Percentiles rank a stretch among this genome's conserved stretches.
These are phyloP conservation scores for Penicillium simplicissimum DNA, from an alignment of 495 filamentous ascomycete species.

Conservation along the genomic window DNA sequence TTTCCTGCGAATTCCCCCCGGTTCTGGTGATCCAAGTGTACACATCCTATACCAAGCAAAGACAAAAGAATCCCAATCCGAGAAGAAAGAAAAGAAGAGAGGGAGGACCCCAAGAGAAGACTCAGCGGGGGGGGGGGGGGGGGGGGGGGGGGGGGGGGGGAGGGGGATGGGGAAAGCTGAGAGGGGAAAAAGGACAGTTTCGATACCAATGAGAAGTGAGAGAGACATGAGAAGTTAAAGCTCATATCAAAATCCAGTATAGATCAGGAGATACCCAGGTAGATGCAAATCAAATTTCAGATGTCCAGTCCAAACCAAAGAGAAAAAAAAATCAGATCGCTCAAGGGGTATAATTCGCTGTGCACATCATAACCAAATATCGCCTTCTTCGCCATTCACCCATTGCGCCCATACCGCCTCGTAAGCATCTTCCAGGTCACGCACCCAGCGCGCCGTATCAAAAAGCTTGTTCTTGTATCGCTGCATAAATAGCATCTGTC, in stretches of 20 bases:
- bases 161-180: too few relatives aligned
- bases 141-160: too few relatives aligned
- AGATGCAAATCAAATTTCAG: slow-evolving; percentile 2
- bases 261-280: background rate
- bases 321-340: slow-evolving; percentile 32
- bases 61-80: background rate
- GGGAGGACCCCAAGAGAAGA: background rate
- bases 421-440: slow-evolving; percentile 87
- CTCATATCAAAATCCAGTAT: background rate
- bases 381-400: slow-evolving; percentile 83
- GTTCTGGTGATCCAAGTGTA: background rate
- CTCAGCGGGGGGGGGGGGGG: too few relatives aligned
- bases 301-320: background rate
- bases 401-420: slow-evolving; percentile 83
- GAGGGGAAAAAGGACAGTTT: background rate
- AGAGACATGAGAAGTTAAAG: background rate
- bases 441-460: slow-evolving; percentile 90
- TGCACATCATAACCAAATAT: slow-evolving; percentile 70
- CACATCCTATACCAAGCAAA: background rate
- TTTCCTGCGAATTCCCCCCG: background rate
- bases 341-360: slow-evolving; percentile 42
- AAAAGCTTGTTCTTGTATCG: slow-evolving; percentile 85
- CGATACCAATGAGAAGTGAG: background rate
- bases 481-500: slow-evolving; percentile 76
- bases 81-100: background rate